These are phyloP conservation scores for Brassica cretica DNA, from an alignment of 345 rosid species.

Conservation along the genomic window DNA sequence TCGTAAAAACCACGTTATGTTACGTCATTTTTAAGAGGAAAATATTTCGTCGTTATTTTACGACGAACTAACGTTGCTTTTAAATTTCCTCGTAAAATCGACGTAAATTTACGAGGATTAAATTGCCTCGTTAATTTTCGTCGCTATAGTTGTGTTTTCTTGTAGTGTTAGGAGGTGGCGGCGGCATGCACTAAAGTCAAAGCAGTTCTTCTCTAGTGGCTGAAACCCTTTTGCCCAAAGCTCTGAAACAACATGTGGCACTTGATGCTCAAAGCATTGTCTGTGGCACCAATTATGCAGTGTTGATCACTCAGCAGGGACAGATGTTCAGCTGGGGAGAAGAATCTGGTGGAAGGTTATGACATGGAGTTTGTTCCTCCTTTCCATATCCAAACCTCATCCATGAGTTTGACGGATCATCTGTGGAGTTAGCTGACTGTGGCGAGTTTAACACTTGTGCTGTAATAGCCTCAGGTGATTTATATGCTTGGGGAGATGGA, in stretches of 20 bases:
- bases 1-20: too few relatives aligned
- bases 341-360: constrained; percentile 61
- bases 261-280: constrained; percentile 49
- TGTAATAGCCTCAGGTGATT: constrained; percentile 56
- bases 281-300: constrained; percentile 51
- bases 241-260: constrained; percentile 46
- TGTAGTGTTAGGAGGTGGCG: constrained; percentile 22
- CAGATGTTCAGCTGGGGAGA: constrained; percentile 58
- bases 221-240: constrained; percentile 46
- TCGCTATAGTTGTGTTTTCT: too few relatives aligned
- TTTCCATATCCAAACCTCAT: constrained; percentile 57
- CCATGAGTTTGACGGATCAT: constrained; percentile 48
- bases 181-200: constrained; percentile 34
- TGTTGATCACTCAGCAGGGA: constrained; percentile 50
- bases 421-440: constrained; percentile 55
- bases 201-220: constrained; percentile 32
- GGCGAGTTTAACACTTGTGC: constrained; percentile 68
- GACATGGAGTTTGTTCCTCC: constrained; percentile 56
- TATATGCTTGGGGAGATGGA: constrained; percentile 63
- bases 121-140: too few relatives aligned
- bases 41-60: too few relatives aligned
- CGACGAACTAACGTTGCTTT: too few relatives aligned
- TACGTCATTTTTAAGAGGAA: too few relatives aligned
- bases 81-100: too few relatives aligned
- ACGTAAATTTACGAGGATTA: too few relatives aligned